Percentiles rank a stretch among this genome's conserved stretches.
These are phyloP conservation scores for Pestalotiopsis sp. DNA, from an alignment of 2,329 filamentous ascomycete genomes.

Conservation along the genomic window DNA sequence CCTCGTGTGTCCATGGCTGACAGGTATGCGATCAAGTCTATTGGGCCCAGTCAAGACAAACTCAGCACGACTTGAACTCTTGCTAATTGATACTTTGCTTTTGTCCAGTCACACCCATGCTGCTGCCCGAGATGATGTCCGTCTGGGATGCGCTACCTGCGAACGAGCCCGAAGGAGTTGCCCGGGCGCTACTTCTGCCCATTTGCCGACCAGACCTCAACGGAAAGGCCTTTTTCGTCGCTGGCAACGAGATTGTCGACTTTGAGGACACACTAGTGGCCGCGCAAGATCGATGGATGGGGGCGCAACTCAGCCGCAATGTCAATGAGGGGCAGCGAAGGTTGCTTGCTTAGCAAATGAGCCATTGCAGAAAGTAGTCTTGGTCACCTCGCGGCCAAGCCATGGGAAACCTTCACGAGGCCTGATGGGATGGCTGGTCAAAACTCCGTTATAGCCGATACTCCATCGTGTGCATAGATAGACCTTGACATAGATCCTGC, in stretches of 20 bases:
- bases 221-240: constrained; percentile 8
- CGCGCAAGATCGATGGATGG: neutral
- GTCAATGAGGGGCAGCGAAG: constrained; percentile 1
- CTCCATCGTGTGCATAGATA: no score
- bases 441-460: no score
- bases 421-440: no score
- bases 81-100: neutral
- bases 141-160: neutral
- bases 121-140: neutral
- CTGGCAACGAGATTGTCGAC: neutral
- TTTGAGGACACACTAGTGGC: neutral
- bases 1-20: neutral
- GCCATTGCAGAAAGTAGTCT: no score
- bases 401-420: no score
- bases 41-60: neutral
- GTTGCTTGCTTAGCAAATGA: neutral
- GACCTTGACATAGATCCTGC: no score
- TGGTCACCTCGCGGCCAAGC: no score
- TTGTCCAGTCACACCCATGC: neutral
- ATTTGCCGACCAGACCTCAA: neutral
- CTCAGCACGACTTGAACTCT: neutral
- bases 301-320: neutral
- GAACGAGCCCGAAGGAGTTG: neutral
- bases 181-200: neutral
- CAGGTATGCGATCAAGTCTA: neutral